Evolutionary conservation across 495 filamentous ascomycete genomes (phyloP).

Genomic region (Geopyxis carbonaria): DNA sequence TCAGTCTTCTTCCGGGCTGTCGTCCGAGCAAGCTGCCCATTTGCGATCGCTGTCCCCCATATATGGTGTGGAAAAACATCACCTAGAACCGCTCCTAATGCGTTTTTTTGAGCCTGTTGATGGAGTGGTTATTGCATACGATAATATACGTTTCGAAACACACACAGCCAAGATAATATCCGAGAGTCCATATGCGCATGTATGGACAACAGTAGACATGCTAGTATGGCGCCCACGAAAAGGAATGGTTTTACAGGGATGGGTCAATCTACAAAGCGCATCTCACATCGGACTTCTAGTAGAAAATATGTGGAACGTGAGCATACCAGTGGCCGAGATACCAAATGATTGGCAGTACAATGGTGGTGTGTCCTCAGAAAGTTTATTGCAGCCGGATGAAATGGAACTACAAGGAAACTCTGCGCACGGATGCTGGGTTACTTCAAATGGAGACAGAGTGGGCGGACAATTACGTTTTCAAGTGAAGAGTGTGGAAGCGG

Average conservation of each 20-base stretch:
- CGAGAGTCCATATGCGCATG: slow-evolving; percentile 25
- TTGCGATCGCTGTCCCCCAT: slow-evolving; percentile 19
- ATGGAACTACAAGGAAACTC: slow-evolving; percentile 11
- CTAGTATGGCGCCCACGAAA: slow-evolving; percentile 47
- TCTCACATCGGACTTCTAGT: slow-evolving; percentile 53
- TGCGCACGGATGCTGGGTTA: slow-evolving; percentile 40
- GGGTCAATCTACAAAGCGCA: slow-evolving; percentile 55
- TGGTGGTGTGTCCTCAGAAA: slow-evolving; percentile 26
- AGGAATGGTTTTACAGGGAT: slow-evolving; percentile 43
- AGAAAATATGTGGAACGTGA: slow-evolving; percentile 60
- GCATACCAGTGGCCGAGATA: slow-evolving; percentile 46
- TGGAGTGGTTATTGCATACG: slow-evolving; percentile 56
- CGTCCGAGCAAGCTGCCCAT: slow-evolving; percentile 11
- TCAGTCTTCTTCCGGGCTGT: slow-evolving; percentile 4
- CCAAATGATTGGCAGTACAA: slow-evolving; percentile 53
- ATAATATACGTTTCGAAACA: slow-evolving; percentile 31
- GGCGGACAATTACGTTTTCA: slow-evolving; percentile 43
- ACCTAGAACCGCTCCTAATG: slow-evolving; percentile 58
- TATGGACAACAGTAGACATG: slow-evolving; percentile 61
- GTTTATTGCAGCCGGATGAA: slow-evolving; percentile 23
- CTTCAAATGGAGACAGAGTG: slow-evolving; percentile 43
- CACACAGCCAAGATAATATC: slow-evolving; percentile 30
- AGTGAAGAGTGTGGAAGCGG: slow-evolving; percentile 46
- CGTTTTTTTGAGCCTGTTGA: slow-evolving; percentile 55
- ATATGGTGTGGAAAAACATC: slow-evolving; percentile 32